Conservation (phyloP, 2,329 filamentous ascomycete species). For the Paecilomyces dactylethromorphus region DNA sequence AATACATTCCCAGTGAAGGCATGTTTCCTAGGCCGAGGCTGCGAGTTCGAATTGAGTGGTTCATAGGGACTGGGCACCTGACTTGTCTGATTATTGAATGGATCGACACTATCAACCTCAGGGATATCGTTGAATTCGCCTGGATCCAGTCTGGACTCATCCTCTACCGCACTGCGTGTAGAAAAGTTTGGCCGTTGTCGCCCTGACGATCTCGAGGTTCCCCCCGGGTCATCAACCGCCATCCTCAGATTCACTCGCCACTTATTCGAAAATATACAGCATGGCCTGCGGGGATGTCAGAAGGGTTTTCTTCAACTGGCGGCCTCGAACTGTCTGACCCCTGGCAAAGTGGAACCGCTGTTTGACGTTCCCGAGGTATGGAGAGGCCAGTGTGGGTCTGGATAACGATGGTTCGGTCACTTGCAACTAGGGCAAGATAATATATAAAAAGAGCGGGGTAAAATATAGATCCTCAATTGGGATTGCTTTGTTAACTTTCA, state of each 20-base stretch:
- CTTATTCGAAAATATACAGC: background rate
- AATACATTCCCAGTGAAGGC: background rate
- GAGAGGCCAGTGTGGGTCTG: background rate
- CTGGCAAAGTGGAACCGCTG: background rate
- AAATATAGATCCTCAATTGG: background rate
- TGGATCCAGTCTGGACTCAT: conserved; percentile 28
- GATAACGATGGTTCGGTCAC: background rate
- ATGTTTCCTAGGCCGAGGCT: background rate
- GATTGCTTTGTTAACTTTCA: background rate
- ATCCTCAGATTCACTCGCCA: conserved; percentile 6
- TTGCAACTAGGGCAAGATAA: background rate
- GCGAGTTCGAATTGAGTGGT: conserved; percentile 9
- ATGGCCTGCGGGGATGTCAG: background rate
- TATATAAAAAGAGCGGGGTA: background rate
- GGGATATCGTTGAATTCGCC: conserved; percentile 17
- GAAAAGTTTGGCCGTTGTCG: conserved; percentile 33
- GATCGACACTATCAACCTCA: conserved; percentile 1
- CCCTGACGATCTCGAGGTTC: conserved; percentile 20
- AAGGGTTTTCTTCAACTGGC: background rate
- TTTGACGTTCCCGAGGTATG: background rate
- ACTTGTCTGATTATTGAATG: background rate
- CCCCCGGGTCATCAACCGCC: conserved; percentile 13
- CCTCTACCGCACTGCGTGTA: conserved; percentile 30
- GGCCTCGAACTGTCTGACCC: background rate
- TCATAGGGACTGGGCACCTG: conserved; percentile 17